Base-by-base conservation (phyloP, 78 protist genomes). In the Cavenderia fasciculata region DNA sequence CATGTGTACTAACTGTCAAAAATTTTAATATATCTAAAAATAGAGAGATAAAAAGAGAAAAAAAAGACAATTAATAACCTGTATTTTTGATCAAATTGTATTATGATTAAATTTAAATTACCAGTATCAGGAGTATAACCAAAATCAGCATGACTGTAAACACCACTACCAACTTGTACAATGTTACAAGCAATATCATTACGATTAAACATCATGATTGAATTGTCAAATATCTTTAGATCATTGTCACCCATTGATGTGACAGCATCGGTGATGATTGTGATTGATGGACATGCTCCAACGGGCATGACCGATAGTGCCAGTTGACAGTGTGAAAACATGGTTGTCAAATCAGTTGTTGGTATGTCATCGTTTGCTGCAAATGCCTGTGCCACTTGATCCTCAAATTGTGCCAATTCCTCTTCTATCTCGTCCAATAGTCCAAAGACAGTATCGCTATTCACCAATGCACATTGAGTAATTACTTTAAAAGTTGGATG, bases 251-350 rank as follows among this genome's bases (percentile, higher is more conserved):
- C 27, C n/a, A 79, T 38, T 14, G 75, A 40, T 1, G 71, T 74
- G 18, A 87, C 93, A 40, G 73, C 86, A 49, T 87, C 93, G 31
- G 93, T 87, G 18, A 87, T 16, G 8, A 87, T 49, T 8, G 65
- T 87, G 49, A 74, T 76, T 16, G 34, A 36, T 44, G 84, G 93
- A 40, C 89, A 79, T 16, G 89, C 63, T 43, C 68, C 70, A 2
- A 65, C 8, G 14, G 84, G 93, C 61, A 71, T 29, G 21, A 68
- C 36, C 16, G 85, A 87, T 27, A 76, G 71, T 49, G 82, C 70
- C 21, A 57, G 12, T 74, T 29, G 36, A 31, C 68, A 52, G 46
- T 51, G 40, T 21, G 40, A 38, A 23, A 71, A 33, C 27, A 47
- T 33, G 14, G 54, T 25, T 12, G 31, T 12, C 16, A 66, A 65